Conservation (phyloP, 441 rosid species). For the Arabidopsis hybrid region DNA sequence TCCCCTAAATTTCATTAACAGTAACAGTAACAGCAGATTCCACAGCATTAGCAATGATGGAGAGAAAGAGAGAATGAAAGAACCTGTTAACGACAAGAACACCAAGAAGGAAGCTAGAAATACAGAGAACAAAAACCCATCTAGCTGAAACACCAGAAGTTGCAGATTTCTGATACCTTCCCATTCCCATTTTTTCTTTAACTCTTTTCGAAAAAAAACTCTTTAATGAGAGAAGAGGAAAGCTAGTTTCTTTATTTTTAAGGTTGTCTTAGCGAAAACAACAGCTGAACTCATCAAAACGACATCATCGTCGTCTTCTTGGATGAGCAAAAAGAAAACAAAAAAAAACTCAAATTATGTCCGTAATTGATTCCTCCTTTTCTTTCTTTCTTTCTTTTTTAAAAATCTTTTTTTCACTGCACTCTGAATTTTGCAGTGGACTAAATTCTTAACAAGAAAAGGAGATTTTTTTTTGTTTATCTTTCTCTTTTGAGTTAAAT, state of each 20-base stretch:
- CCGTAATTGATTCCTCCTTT: conserved; percentile 35
- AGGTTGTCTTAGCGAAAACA: conserved; percentile 49
- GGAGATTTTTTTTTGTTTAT: neutral
- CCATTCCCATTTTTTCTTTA: conserved; percentile 62
- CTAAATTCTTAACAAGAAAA: conserved; percentile 7
- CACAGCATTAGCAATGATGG: conserved; percentile 21
- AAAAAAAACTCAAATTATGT: conserved; percentile 9
- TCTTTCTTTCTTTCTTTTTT: conserved; percentile 1
- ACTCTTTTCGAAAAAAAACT: too few relatives aligned
- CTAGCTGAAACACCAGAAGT: conserved; percentile 75
- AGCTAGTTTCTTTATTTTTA: conserved; percentile 42
- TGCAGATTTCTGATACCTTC: conserved; percentile 74
- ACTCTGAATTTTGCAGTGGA: conserved; percentile 26
- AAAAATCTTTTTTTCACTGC: conserved; percentile 9
- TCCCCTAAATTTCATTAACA: conserved; percentile 15
- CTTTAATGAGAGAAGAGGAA: conserved; percentile 46
- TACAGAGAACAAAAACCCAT: conserved; percentile 85
- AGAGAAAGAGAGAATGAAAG: conserved; percentile 20
- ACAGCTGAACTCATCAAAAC: conserved; percentile 44
- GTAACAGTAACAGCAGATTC: conserved; percentile 46
- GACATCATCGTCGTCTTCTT: conserved; percentile 35
- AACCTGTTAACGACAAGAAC: conserved; percentile 92
- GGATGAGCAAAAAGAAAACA: too few relatives aligned
- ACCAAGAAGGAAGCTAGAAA: conserved; percentile 90
- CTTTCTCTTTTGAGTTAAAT: too few relatives aligned